phyloP scores from a whole-genome alignment of 495 filamentous ascomycete species.

The Aspergillus coremiiformis region DNA sequence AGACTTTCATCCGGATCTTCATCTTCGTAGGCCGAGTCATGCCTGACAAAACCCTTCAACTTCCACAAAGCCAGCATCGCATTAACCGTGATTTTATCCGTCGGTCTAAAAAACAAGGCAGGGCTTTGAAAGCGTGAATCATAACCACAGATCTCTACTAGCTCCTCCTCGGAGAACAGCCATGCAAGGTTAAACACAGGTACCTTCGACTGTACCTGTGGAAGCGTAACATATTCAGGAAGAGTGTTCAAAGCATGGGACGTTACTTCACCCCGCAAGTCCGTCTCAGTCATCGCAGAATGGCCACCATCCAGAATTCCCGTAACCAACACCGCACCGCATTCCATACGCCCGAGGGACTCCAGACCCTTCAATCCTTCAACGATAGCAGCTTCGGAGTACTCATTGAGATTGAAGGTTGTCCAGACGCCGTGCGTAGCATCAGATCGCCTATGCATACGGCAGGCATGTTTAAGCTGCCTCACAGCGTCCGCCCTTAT shows the following conservation, averaged over 20 bases:
- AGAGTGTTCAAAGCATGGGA: not conserved
- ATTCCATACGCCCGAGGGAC: conserved; percentile 22
- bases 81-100: conserved; percentile 31
- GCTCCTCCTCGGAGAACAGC: conserved; percentile 29
- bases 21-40: conserved; percentile 4
- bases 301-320: conserved; percentile 8
- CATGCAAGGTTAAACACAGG: conserved; percentile 39
- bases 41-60: conserved; percentile 51
- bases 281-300: not conserved
- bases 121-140: conserved; percentile 18
- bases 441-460: conserved; percentile 15
- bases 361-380: conserved; percentile 20
- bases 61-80: conserved; percentile 59
- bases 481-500: conserved; percentile 45
- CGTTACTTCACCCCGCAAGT: not conserved
- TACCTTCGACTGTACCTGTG: conserved; percentile 26
- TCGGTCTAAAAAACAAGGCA: conserved; percentile 33
- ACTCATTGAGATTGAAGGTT: conserved; percentile 18
- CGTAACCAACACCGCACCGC: conserved; percentile 26
- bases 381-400: conserved; percentile 23
- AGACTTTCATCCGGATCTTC: no score
- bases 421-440: conserved; percentile 29
- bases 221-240: conserved; percentile 22
- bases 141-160: conserved; percentile 22
- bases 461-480: conserved; percentile 23